A percentile compares a stretch with the other conserved stretches of the same genome.
Conservation (phyloP, 768 basidiomycete genomes). For the Termitomyces sp. region DNA sequence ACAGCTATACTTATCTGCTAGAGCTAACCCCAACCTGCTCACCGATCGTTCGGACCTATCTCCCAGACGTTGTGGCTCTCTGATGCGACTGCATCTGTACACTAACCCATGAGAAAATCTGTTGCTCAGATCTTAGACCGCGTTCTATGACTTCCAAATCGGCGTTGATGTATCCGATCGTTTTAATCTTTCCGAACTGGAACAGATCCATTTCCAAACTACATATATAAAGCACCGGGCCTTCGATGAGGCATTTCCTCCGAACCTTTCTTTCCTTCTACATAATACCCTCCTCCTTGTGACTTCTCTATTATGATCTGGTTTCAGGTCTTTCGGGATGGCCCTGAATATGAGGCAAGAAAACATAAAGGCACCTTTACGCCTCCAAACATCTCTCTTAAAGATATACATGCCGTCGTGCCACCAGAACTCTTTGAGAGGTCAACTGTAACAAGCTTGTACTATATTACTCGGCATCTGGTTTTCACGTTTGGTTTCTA, state of each 20-base stretch:
- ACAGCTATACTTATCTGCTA: background rate
- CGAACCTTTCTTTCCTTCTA: background rate
- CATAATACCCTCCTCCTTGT: background rate
- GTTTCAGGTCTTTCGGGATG: constrained; percentile 39
- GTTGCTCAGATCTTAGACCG: constrained; percentile 8
- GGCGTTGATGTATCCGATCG: constrained; percentile 14
- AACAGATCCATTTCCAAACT: constrained; percentile 7
- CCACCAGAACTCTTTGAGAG: constrained; percentile 41
- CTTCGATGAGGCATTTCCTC: background rate
- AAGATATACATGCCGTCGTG: constrained; percentile 41
- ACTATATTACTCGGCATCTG: constrained; percentile 39
- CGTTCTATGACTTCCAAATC: constrained; percentile 9
- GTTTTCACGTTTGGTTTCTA: constrained; percentile 32
- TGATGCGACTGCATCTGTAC: background rate
- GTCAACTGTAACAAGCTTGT: constrained; percentile 36
- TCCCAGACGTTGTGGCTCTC: background rate
- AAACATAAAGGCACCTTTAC: constrained; percentile 30
- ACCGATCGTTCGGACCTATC: background rate
- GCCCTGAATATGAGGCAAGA: constrained; percentile 45
- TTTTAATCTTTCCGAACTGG: constrained; percentile 14
- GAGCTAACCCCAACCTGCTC: background rate
- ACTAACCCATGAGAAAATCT: constrained; percentile 8
- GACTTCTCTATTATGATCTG: constrained; percentile 24
- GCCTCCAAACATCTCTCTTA: constrained; percentile 36
- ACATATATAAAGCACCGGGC: constrained; percentile 9